Base-by-base conservation (phyloP, 1,284 basidiomycete genomes). In the Austroboletus novae-zelandiae region DNA sequence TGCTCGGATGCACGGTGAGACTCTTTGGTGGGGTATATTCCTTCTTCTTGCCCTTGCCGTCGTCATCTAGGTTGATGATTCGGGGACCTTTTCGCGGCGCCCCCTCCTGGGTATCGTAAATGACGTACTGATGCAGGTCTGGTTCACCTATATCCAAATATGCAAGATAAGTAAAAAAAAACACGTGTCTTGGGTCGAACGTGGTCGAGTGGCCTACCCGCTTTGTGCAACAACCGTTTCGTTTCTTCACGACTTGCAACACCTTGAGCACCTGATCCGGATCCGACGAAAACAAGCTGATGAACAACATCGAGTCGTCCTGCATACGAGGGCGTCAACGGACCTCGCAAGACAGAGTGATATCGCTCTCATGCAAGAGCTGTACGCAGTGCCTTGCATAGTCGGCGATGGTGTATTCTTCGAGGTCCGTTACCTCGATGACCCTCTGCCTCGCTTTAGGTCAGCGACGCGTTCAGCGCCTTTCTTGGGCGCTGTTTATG, bases 251-350 rank as follows among this genome's bases (percentile, higher is more conserved):
- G 0, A 91, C 80, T 45, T 82, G 82, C 27, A 93, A 74, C 1
- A 91, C 88, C 61, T 89, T 91, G 2, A 86, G 79, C 4, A 91
- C 89, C 30, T 86, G 75, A 7, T 76, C 72, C 1, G 81, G 68
- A n/a, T 79, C 76, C 30, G 79, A 77, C 3, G 89, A 86, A 18
- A 80, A 77, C 15, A 93, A 69, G 2, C 83, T 83, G 51, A 92
- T 78, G 60, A 91, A 91, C 11, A 91, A 67, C 81, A 92, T 86
- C 4, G 84, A 81, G 50, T 88, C 83, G 53, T 91, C 87, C 86
- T 89, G 53, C 7, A 43, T 44, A 35, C 27, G 18, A 18, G 36
- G 7, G 20, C 7, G 14, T 13, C 36, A 20, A 23, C 2, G 20
- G 4, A 4, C 20, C 20, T 23, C 20, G 4, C 20, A 23, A 23